phyloP scores from a whole-genome alignment of 257 asterid genomes.

The Capsicum baccatum region DNA sequence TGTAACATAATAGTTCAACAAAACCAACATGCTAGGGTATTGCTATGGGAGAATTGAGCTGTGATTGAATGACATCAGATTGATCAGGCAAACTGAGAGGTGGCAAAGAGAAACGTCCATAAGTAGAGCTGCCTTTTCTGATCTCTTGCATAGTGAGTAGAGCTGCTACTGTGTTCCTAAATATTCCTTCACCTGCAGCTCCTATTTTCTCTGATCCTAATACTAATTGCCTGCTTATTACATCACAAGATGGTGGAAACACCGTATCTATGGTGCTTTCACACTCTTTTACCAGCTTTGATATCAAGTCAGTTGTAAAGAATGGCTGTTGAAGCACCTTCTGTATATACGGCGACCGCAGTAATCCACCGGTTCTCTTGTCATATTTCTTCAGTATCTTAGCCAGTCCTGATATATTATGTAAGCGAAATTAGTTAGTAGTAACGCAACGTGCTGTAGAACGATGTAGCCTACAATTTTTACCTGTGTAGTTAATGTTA shows the following conservation, averaged over 20 bases:
- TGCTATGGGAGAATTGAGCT: constrained; percentile 60
- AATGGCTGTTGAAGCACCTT: constrained; percentile 80
- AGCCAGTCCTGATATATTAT: constrained; percentile 53
- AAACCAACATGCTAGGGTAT: constrained; percentile 49
- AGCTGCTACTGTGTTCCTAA: constrained; percentile 86
- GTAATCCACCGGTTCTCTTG: constrained; percentile 85
- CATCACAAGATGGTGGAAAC: constrained; percentile 55
- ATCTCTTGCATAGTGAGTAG: constrained; percentile 84
- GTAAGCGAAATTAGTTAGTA: neutral
- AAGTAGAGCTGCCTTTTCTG: constrained; percentile 90
- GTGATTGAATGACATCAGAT: constrained; percentile 60
- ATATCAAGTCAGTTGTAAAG: constrained; percentile 76
- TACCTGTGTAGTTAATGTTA: constrained; percentile 60
- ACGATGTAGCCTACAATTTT: neutral
- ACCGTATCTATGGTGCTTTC: constrained; percentile 71
- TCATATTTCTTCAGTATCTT: constrained; percentile 89
- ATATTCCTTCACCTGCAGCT: constrained; percentile 71
- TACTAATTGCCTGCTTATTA: constrained; percentile 5
- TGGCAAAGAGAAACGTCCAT: constrained; percentile 82
- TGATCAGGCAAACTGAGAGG: constrained; percentile 73
- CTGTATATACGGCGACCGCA: constrained; percentile 75
- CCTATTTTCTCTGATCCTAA: constrained; percentile 22
- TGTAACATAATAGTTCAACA: neutral
- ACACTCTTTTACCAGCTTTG: constrained; percentile 88
- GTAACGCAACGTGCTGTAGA: neutral